Conservation (phyloP, 2,329 filamentous ascomycete genomes). For the Sporothrix inflata region DNA sequence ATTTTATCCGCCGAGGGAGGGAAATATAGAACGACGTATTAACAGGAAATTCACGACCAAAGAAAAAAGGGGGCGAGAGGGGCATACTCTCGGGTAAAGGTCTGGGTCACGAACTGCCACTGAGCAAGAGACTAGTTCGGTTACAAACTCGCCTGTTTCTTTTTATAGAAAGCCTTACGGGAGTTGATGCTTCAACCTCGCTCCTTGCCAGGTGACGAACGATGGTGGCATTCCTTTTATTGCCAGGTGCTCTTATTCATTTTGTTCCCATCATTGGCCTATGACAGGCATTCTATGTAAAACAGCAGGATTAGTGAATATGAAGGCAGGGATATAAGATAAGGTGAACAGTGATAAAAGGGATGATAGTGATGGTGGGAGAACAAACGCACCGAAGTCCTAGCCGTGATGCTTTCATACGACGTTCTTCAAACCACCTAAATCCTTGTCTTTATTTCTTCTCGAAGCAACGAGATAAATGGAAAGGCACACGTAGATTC, state of each 20-base stretch:
- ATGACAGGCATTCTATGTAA: background rate
- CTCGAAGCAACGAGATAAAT: background rate
- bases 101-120: background rate
- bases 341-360: background rate
- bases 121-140: background rate
- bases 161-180: background rate
- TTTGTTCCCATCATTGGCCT: background rate
- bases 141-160: background rate
- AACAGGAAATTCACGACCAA: background rate
- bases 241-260: background rate
- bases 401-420: background rate
- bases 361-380: no score
- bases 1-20: background rate
- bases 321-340: background rate
- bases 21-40: background rate
- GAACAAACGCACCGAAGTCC: background rate
- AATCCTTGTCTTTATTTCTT: background rate
- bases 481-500: background rate
- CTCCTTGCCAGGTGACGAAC: background rate
- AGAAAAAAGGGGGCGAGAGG: background rate
- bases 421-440: background rate
- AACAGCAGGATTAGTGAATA: background rate
- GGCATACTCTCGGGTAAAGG: background rate
- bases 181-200: background rate
- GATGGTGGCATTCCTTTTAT: background rate